These are phyloP conservation scores for Linum tenue DNA, from an alignment of 345 rosid genomes.

Conservation along the genomic window DNA sequence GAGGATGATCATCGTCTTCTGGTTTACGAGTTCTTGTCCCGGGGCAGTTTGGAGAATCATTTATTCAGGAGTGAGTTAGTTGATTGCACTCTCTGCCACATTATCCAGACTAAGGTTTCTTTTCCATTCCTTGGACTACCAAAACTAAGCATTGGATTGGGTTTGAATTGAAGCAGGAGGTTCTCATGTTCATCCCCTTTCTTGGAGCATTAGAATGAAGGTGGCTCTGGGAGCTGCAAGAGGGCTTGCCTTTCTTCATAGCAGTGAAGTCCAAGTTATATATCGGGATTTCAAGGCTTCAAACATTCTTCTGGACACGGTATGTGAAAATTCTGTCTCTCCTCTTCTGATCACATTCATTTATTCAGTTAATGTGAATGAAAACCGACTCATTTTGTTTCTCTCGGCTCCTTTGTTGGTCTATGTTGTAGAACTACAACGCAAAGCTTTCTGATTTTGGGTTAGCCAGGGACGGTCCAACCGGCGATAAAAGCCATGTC, in stretches of 20 bases:
- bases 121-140: slow-evolving; percentile 2
- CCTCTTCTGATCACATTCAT: not conserved
- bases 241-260: slow-evolving; percentile 8
- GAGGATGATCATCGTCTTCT: slow-evolving; percentile 28
- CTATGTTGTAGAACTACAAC: slow-evolving; percentile 4
- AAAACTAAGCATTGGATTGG: slow-evolving; percentile 2
- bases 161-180: slow-evolving; percentile 15
- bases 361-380: not conserved
- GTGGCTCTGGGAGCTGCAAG: slow-evolving; percentile 13
- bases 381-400: not conserved
- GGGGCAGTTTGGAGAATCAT: slow-evolving; percentile 30
- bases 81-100: not conserved
- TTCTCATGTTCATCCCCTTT: slow-evolving; percentile 19
- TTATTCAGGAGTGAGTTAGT: slow-evolving; percentile 24
- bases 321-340: slow-evolving; percentile 2
- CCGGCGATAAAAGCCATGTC: slow-evolving; percentile 10
- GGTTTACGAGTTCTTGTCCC: slow-evolving; percentile 27
- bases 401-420: not conserved
- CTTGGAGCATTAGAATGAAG: slow-evolving; percentile 15
- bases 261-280: slow-evolving; percentile 5
- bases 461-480: slow-evolving; percentile 10
- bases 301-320: slow-evolving; percentile 7
- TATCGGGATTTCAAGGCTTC: slow-evolving; percentile 11
- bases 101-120: not conserved
- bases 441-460: slow-evolving; percentile 12